Conservation (phyloP, 2,329 filamentous ascomycete genomes). For the Penicillium sp. region DNA sequence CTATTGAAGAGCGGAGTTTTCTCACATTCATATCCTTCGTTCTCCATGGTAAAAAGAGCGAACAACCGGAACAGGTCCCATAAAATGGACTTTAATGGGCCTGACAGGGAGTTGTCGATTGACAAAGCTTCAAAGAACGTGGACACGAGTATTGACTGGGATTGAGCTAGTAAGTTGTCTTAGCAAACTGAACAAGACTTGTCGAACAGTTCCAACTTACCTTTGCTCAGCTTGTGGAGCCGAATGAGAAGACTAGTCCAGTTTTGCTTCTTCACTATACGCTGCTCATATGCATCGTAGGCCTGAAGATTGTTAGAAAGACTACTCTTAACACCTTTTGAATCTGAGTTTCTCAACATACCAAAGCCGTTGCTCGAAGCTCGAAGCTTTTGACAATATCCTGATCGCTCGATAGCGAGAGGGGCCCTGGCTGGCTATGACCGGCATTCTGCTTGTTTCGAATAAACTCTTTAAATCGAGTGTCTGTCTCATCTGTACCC, state of each 20-base stretch:
- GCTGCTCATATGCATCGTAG: conserved; percentile 45
- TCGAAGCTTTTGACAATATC: conserved; percentile 20
- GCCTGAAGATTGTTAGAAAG: conserved; percentile 18
- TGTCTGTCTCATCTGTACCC: conserved; percentile 17
- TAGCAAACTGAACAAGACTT: not conserved
- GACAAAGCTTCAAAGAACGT: conserved; percentile 49
- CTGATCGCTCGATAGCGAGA: conserved; percentile 13
- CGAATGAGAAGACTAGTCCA: conserved; percentile 50
- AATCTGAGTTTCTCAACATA: not conserved
- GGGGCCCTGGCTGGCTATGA: not conserved
- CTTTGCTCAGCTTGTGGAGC: conserved; percentile 35
- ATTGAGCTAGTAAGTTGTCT: conserved; percentile 41
- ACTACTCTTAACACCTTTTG: not conserved
- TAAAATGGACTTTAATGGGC: conserved; percentile 37
- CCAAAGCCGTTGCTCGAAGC: conserved; percentile 16
- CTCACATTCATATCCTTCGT: conserved; percentile 35
- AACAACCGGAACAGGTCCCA: conserved; percentile 52
- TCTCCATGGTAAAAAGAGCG: conserved; percentile 51
- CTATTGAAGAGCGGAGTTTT: not conserved
- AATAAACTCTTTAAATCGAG: conserved; percentile 20
- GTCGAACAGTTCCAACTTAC: conserved; percentile 5
- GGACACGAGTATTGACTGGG: conserved; percentile 51
- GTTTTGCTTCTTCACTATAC: conserved; percentile 48
- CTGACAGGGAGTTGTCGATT: conserved; percentile 27
- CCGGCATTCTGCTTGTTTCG: not conserved